Percentiles rank a stretch among this genome's conserved stretches.
These are phyloP conservation scores for Nakataea oryzae DNA, from an alignment of 2,329 filamentous ascomycete genomes.

Conservation along the genomic window DNA sequence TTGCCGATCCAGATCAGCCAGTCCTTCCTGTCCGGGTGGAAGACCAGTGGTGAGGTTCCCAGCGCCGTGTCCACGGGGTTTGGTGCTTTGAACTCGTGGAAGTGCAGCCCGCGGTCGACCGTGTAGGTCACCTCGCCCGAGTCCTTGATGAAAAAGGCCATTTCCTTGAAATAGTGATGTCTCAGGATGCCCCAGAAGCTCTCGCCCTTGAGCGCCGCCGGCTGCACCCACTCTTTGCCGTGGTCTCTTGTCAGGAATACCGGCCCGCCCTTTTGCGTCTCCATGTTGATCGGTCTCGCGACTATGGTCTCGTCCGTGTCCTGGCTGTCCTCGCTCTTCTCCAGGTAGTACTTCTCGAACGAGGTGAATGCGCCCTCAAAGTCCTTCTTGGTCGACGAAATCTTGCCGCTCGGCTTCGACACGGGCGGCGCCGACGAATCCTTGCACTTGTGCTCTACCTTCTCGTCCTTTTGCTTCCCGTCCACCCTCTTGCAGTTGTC, in stretches of 20 bases:
- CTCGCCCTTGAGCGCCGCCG: conserved; percentile 55
- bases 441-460: conserved; percentile 66
- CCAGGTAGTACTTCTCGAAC: conserved; percentile 62
- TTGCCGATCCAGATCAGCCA: conserved; percentile 88
- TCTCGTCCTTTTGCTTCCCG: conserved; percentile 57
- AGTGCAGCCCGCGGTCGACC: conserved; percentile 63
- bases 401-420: conserved; percentile 53
- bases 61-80: background rate
- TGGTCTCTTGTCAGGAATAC: conserved; percentile 75
- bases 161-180: conserved; percentile 73
- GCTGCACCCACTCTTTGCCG: conserved; percentile 70
- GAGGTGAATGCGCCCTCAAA: conserved; percentile 49
- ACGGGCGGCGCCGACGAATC: conserved; percentile 41
- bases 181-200: conserved; percentile 62
- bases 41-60: conserved; percentile 45
- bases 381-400: conserved; percentile 44
- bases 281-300: conserved; percentile 32
- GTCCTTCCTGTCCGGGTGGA: conserved; percentile 77
- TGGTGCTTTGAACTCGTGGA: conserved; percentile 65
- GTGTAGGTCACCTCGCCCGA: conserved; percentile 65
- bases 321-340: conserved; percentile 55
- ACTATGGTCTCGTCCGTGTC: conserved; percentile 56
- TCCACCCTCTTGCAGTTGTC: conserved; percentile 56
- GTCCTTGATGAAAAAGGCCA: conserved; percentile 74
- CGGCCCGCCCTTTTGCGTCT: conserved; percentile 42